Evolutionary conservation across 1,139 yeast genomes (phyloP), one percentile per base, ranked within the genome.

Genomic region (Yamadazyma songkhlaensis): DNA sequence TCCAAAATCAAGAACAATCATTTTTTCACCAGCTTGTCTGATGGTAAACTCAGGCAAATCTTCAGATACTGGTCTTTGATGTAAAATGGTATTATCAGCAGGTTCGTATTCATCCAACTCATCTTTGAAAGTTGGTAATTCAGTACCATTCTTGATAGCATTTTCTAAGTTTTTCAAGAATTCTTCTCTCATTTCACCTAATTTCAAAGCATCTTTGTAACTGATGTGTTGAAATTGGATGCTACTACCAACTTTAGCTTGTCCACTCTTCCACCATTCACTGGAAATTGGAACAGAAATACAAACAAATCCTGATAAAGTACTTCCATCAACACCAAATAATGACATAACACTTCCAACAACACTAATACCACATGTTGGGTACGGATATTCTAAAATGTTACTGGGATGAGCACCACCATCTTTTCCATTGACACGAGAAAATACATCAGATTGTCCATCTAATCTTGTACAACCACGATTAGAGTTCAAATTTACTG

Each of bases 381-480:
- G 65, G 37, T 62, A 63, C 1, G 62, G 60, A 40, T 59, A 62
- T 37, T 62, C 68, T 14, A 62, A 43, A 13, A 62, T 53, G 40
- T 62, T 62, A 44, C 60, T 53, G 17, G 68, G 68, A 46, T 62
- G 67, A 10, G 64, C 54, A 12, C 68, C 68, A 21, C 68, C 68
- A 44, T 62, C 68, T 12, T 59, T 62, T 20, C 68, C 68, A 36
- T 49, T 32, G 1, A 40, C 15, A 43, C 68, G 48, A 4, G 58
- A 49, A 36, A 62, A 62, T 2, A 46, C 44, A 38, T 60, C 53
- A 9, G 53, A 46, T 14, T 66, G 68, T 3, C 68, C 68, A 42
- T 62, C 64, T 23, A 63, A 40, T 33, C 59, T 53, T 11, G 58
- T 53, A 25, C 67, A 63, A 24, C 67, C 67, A 47, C 68, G 53